Percentiles rank a stretch among this genome's conserved stretches.
These are phyloP conservation scores for Pythium phragmitis DNA, from an alignment of 352 stramenopile species.

Conservation along the genomic window DNA sequence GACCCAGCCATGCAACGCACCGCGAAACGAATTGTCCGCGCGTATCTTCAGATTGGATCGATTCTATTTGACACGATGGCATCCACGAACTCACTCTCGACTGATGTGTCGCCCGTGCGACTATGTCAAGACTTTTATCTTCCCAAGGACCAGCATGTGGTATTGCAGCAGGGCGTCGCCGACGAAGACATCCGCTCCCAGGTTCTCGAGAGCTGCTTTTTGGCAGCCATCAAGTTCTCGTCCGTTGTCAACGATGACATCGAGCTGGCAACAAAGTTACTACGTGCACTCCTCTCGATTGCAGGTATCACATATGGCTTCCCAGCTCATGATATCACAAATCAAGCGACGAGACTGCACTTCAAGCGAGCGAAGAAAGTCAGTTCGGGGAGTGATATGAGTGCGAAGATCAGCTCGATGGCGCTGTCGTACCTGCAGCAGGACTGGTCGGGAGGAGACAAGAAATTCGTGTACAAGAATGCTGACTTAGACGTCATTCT, in stretches of 20 bases:
- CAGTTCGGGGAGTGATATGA: slow-evolving; percentile 28
- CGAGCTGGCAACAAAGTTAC: slow-evolving; percentile 10
- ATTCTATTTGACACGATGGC: slow-evolving; percentile 12
- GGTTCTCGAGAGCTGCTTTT: slow-evolving; percentile 26
- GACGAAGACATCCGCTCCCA: slow-evolving; percentile 3
- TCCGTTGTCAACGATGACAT: slow-evolving; percentile 17
- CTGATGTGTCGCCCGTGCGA: not conserved
- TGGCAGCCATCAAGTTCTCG: slow-evolving; percentile 15
- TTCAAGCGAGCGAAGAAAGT: slow-evolving; percentile 2
- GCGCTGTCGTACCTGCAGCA: slow-evolving; percentile 38
- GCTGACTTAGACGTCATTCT: slow-evolving; percentile 43
- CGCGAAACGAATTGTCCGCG: slow-evolving; percentile 9
- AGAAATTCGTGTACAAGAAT: slow-evolving; percentile 41
- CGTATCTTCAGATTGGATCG: slow-evolving; percentile 20
- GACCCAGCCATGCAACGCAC: slow-evolving; percentile 1
- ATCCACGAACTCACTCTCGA: not conserved
- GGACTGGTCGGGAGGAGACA: slow-evolving; percentile 44
- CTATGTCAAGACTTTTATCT: slow-evolving; percentile 28
- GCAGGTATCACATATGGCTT: slow-evolving; percentile 12
- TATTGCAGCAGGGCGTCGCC: not conserved
- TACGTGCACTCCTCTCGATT: slow-evolving; percentile 9
- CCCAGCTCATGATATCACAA: slow-evolving; percentile 11
- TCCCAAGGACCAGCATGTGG: slow-evolving; percentile 12
- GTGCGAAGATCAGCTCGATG: slow-evolving; percentile 35
- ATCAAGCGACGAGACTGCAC: slow-evolving; percentile 6